Base-by-base conservation (phyloP, 768 basidiomycete genomes). In the Xerocomus brunneocitrinus region DNA sequence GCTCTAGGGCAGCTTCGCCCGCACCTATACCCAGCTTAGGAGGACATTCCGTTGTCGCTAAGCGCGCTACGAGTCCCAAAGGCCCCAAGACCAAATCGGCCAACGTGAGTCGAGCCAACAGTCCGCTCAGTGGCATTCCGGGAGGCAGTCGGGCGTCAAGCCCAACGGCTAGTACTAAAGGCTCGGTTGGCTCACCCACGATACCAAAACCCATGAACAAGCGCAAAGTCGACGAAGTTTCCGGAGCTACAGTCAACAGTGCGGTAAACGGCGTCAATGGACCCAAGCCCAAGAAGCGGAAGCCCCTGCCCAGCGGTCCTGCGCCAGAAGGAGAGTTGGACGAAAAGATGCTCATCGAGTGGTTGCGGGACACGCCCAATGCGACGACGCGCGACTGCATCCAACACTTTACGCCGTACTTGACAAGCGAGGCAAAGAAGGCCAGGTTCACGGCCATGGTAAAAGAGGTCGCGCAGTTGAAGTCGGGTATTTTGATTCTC, bases 21-120 rank as follows among this genome's bases (percentile, higher is more conserved):
- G 72, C 72, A 9, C 71, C 79, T 39, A 71, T 77, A 4, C 72
- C 82, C 8, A 74, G 76, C 28, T 75, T 85, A 58, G 84, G 87
- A 35, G 90, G 89, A 0, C 88, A 91, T 69, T 89, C 85, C 2
- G 64, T 89, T 24, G 81, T 94, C 14, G 91, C 91, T 2, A 87
- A 87, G 70, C 83, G 91, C 16, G 91, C 91, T 4, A 91, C 89
- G 1, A 91, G 89, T 56, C 91, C 90, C 4, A 89, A 88, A 61
- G 74, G 70, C 9, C 80, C 81, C 3, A 89, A 87, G 65, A 72
- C 73, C 8, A 85, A 81, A 60, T 57, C 77, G 10, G 65, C 69
- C 42, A 69, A 57, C 41, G 64, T 57, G 25, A 84, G 79, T 63
- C 75, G 85, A 54, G 82, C 78, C 14, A 77, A 74, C 49, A 87